phyloP scores from a whole-genome alignment of 2,329 filamentous ascomycete species.

The Fusarium anguioides region DNA sequence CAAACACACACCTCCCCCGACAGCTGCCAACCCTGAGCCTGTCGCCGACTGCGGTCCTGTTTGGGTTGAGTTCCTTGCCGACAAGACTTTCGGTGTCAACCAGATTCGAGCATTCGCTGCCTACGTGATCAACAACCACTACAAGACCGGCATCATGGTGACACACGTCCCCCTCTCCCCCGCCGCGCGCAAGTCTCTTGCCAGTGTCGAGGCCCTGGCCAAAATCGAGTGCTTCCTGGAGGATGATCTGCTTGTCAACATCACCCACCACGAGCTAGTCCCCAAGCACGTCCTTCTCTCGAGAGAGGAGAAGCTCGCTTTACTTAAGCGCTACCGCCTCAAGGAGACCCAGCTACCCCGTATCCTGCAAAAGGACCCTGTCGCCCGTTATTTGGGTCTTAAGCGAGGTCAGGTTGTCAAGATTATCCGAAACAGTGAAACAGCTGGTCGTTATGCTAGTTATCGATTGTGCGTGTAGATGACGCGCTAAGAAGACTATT shows the following conservation, averaged over 20 bases:
- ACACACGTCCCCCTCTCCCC: slow-evolving; percentile 84
- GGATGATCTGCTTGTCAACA: slow-evolving; percentile 96
- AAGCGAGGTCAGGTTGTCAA: slow-evolving; percentile 96
- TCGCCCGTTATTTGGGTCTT: slow-evolving; percentile 90
- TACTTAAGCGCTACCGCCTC: slow-evolving; percentile 89
- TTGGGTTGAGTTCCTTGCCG: slow-evolving; percentile 91
- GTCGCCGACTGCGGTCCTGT: slow-evolving; percentile 83
- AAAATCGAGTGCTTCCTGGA: slow-evolving; percentile 96
- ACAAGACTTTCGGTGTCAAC: slow-evolving; percentile 85
- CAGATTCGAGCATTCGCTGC: slow-evolving; percentile 92
- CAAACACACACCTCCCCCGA: slow-evolving; percentile 81
- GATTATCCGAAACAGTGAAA: slow-evolving; percentile 96
- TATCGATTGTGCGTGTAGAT: slow-evolving; percentile 77
- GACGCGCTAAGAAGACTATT: background rate
- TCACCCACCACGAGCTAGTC: slow-evolving; percentile 96
- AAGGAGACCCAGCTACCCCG: slow-evolving; percentile 98
- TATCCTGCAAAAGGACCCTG: slow-evolving; percentile 90
- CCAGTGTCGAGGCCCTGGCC: slow-evolving; percentile 77
- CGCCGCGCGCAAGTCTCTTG: slow-evolving; percentile 87
- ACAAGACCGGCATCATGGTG: slow-evolving; percentile 91
- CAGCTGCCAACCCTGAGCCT: slow-evolving; percentile 75
- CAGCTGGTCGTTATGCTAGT: slow-evolving; percentile 94
- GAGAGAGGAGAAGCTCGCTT: slow-evolving; percentile 85
- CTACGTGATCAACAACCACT: slow-evolving; percentile 81
- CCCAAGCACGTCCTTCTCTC: slow-evolving; percentile 93